Base-by-base conservation (phyloP, 108 stramenopile genomes). In the Pelagomonas calceolata region DNA sequence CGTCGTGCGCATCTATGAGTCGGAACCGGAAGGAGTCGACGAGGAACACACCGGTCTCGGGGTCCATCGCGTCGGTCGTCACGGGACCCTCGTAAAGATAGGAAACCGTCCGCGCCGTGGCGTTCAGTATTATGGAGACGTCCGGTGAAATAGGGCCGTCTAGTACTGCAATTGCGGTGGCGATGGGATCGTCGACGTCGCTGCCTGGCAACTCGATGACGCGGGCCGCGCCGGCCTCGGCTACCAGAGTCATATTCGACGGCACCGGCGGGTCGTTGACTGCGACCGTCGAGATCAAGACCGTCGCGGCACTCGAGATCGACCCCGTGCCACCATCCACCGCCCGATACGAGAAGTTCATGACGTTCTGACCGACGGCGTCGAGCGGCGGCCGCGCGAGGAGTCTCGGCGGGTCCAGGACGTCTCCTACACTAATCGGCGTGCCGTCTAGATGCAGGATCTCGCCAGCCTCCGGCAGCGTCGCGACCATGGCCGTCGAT, bases 401-500 rank as follows among this genome's bases (percentile, higher is more conserved):
- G 39, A 43, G 9, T 5, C 39, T 12, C 39, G 12, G 9, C 39
- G 39, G 9, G 39, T 10, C 39, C 39, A 12, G 39, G 9, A 43
- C 9, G 12, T 43, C 39, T 12, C 9, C 39, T 5, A 5, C 12
- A 5, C 12, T 12, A 12, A 43, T 5, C 39, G 9, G 39, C 39
- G 39, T 43, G 9, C 39, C 80, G 77, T 93, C 92, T 0, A 83
- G 81, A 7, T 87, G 82, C 16, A 87, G 32, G 7, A 93, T 64
- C 63, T 86, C 90, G 30, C 92, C 69, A 31, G 89, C 82, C 71
- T 93, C 91, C 65, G 87, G 87, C 46, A 91, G 73, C 51, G 82
- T 80, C 16, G 39, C 39, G 39, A 43, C 39, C 9, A 10, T 10
- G 39, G 39, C 39, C 39, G 39, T 43, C 39, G 39, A 5, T 12